A percentile compares a stretch with the other conserved stretches of the same genome.
These are phyloP conservation scores for Candida taoyuanica DNA, from an alignment of 805 yeast species.

Conservation along the genomic window DNA sequence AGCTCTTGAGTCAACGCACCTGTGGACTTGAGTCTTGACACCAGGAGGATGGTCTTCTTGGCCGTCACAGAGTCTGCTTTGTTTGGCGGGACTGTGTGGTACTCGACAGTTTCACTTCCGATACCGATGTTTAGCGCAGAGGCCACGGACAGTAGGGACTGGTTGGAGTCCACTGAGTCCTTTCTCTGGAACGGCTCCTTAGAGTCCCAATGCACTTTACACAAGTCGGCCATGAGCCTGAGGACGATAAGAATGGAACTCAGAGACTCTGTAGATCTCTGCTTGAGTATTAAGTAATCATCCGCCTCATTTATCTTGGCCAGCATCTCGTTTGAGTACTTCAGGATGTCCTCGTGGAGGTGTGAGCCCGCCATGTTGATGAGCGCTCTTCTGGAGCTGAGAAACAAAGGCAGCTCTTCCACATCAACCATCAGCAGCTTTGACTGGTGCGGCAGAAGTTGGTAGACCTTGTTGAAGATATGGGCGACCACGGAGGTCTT, in stretches of 20 bases:
- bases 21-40: conserved; percentile 31
- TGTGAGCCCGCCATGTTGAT: conserved; percentile 27
- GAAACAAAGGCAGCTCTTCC: conserved; percentile 33
- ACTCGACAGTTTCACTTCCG: conserved; percentile 30
- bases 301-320: conserved; percentile 29
- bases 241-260: conserved; percentile 35
- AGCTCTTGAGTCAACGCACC: conserved; percentile 29
- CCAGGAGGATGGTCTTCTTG: conserved; percentile 25
- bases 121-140: conserved; percentile 28
- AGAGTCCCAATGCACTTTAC: conserved; percentile 37
- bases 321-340: conserved; percentile 24
- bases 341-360: conserved; percentile 30
- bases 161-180: conserved; percentile 21
- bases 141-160: conserved; percentile 18
- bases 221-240: conserved; percentile 36
- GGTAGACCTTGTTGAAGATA: conserved; percentile 31
- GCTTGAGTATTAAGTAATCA: conserved; percentile 23
- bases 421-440: conserved; percentile 33
- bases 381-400: conserved; percentile 32
- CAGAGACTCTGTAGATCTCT: conserved; percentile 26
- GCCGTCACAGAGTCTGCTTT: conserved; percentile 27
- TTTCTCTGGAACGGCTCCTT: conserved; percentile 24
- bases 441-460: conserved; percentile 34
- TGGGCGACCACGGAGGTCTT: conserved; percentile 31
- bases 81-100: conserved; percentile 32